phyloP scores from a whole-genome alignment of 2,329 filamentous ascomycete species.

The Pseudogymnoascus sp. region DNA sequence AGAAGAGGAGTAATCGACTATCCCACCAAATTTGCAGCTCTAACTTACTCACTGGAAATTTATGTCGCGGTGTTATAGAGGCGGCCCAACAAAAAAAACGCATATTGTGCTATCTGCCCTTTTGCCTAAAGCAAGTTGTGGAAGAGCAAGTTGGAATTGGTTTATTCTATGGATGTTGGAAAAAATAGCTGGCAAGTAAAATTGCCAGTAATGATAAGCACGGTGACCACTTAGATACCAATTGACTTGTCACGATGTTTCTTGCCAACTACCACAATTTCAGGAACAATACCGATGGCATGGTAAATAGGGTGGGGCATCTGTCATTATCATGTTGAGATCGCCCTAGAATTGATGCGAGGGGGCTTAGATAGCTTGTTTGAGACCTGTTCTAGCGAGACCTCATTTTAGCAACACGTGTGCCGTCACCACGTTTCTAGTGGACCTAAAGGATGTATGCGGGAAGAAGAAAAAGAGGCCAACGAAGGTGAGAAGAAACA shows the following conservation, averaged over 20 bases:
- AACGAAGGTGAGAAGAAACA: neutral
- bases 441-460: neutral
- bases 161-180: neutral
- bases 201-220: neutral
- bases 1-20: too few species aligned
- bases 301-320: neutral
- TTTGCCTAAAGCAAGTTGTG: neutral
- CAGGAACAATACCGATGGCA: neutral
- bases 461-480: neutral
- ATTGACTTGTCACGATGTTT: neutral
- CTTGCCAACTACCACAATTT: neutral
- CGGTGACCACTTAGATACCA: neutral
- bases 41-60: too few species aligned
- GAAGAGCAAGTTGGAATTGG: neutral
- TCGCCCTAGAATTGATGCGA: neutral
- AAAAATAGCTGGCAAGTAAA: neutral
- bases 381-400: neutral
- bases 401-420: neutral
- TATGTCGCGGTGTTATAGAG: too few species aligned
- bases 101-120: neutral
- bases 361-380: neutral
- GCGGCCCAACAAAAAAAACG: neutral
- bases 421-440: neutral
- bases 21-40: too few species aligned
- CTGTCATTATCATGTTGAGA: neutral